phyloP scores from a whole-genome alignment of 768 basidiomycete genomes.

The Phlebiopsis gigantea region DNA sequence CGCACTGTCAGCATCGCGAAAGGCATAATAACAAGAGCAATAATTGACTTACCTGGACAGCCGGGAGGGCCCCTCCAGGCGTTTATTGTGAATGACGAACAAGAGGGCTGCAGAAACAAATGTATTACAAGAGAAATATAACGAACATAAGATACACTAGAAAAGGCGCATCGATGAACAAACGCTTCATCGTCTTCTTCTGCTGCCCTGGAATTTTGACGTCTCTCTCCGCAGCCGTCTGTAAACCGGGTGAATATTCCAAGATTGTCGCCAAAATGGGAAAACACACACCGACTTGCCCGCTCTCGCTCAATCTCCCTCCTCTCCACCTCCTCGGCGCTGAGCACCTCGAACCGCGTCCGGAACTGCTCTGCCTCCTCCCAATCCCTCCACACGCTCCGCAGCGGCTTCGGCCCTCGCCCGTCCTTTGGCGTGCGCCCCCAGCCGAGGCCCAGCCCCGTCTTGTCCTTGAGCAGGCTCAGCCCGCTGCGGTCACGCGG shows the following conservation, averaged over 20 bases:
- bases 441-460: conserved; percentile 73
- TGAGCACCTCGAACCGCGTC: conserved; percentile 83
- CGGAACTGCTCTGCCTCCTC: conserved; percentile 85
- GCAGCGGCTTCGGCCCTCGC: conserved; percentile 73
- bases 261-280: not conserved
- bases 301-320: conserved; percentile 85
- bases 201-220: conserved; percentile 52
- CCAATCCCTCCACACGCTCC: conserved; percentile 96
- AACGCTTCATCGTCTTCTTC: not conserved
- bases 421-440: conserved; percentile 74
- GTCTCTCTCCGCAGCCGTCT: conserved; percentile 63
- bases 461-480: conserved; percentile 72
- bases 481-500: conserved; percentile 45
- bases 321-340: conserved; percentile 85
- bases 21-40: too few species aligned
- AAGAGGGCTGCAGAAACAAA: not conserved
- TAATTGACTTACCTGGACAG: too few species aligned
- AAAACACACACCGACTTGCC: conserved; percentile 57
- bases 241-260: conserved; percentile 2
- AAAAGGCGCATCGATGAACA: not conserved
- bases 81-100: too few species aligned
- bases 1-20: too few species aligned
- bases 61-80: too few species aligned
- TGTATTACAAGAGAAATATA: not conserved
- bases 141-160: not conserved